Conservation (phyloP, 1,139 yeast genomes). For the Pichia norvegensis region DNA sequence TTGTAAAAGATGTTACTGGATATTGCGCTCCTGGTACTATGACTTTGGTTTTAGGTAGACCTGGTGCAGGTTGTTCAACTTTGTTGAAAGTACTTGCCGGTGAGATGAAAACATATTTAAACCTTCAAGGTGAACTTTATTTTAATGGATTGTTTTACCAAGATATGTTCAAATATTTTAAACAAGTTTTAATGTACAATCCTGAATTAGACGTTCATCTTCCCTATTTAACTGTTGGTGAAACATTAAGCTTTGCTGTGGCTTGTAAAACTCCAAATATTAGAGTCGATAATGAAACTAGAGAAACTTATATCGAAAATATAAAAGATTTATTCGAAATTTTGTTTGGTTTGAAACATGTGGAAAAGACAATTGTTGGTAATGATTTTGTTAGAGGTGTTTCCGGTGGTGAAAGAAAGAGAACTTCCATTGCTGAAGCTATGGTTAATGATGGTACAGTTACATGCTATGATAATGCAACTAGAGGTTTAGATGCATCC, state of each 20-base stretch:
- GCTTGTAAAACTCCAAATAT: constrained; percentile 37
- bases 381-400: constrained; percentile 68
- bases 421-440: constrained; percentile 70
- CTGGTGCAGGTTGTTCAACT: constrained; percentile 50
- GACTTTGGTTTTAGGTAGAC: constrained; percentile 48
- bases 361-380: constrained; percentile 65
- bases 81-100: constrained; percentile 34
- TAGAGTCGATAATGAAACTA: constrained; percentile 32
- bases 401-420: constrained; percentile 77
- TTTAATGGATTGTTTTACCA: constrained; percentile 50
- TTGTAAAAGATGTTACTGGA: constrained; percentile 37
- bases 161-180: constrained; percentile 46
- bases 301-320: constrained; percentile 33
- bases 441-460: constrained; percentile 51
- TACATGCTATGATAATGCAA: constrained; percentile 69
- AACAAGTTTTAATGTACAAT: constrained; percentile 36
- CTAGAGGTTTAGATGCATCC: constrained; percentile 69
- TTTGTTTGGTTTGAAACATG: constrained; percentile 42
- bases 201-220: constrained; percentile 40
- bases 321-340: constrained; percentile 44
- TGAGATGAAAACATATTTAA: constrained; percentile 24
- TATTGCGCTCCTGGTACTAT: constrained; percentile 43
- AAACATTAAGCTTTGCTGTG: constrained; percentile 38
- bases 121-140: constrained; percentile 27
- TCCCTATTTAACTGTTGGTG: constrained; percentile 38